phyloP scores from a whole-genome alignment of 2,329 filamentous ascomycete genomes.

The Elsinoe necatrix region DNA sequence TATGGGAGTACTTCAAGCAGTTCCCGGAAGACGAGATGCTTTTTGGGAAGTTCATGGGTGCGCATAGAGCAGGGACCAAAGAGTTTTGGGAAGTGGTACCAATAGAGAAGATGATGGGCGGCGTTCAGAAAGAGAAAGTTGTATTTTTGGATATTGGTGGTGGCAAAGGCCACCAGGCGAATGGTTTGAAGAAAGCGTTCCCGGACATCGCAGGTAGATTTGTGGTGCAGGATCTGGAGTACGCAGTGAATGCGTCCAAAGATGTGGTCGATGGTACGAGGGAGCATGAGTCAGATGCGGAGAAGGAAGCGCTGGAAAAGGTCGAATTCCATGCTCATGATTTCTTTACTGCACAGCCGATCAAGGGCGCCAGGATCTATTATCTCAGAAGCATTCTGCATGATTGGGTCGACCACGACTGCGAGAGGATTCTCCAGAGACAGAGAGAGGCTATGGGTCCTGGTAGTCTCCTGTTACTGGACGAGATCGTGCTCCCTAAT shows the following conservation, averaged over 20 bases:
- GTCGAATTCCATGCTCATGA: constrained; percentile 18
- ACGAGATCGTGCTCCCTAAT: background rate
- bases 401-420: constrained; percentile 20
- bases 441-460: background rate
- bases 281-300: background rate
- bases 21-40: background rate
- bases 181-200: background rate
- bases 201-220: background rate
- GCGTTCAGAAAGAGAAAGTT: background rate
- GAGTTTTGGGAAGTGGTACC: background rate
- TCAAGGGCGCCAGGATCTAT: constrained; percentile 24
- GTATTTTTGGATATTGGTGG: background rate
- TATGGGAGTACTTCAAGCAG: background rate
- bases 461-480: background rate
- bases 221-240: background rate
- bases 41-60: background rate
- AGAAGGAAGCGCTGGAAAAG: background rate
- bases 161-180: background rate
- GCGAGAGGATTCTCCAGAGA: background rate
- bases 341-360: constrained; percentile 24
- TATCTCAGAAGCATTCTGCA: constrained; percentile 23
- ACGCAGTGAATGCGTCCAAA: background rate
- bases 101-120: background rate
- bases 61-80: background rate
- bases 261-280: background rate